phyloP scores from a whole-genome alignment of 225 moss, liverwort and hornwort species.

The Marchantia polymorpha region DNA sequence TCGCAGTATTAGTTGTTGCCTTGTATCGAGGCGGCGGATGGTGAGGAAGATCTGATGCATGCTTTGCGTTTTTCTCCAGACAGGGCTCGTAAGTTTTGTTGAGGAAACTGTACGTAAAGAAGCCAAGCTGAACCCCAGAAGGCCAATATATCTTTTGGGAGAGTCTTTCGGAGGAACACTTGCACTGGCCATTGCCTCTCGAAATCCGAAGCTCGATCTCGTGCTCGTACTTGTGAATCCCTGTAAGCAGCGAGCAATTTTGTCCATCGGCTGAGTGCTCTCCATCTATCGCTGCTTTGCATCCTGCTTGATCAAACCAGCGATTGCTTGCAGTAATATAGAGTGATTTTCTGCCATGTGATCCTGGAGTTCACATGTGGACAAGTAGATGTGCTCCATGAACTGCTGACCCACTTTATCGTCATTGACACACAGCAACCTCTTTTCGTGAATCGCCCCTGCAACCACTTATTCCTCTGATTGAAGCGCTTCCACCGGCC shows the following conservation, averaged over 20 bases:
- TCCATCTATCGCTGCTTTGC: neutral
- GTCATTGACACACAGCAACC: conserved; percentile 33
- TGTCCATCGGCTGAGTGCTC: too few relatives aligned
- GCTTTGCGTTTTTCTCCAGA: conserved; percentile 19
- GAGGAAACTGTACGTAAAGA: conserved; percentile 58
- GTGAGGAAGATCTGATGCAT: neutral
- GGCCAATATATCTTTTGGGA: conserved; percentile 68
- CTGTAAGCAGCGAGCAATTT: conserved; percentile 31
- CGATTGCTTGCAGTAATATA: neutral
- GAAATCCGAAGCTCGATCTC: conserved; percentile 69
- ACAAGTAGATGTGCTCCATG: neutral
- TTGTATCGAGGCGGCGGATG: too few relatives aligned
- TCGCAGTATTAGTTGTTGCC: too few relatives aligned
- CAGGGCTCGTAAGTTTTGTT: conserved; percentile 72
- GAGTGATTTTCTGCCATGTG: neutral
- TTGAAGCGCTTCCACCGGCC: conserved; percentile 34
- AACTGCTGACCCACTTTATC: neutral
- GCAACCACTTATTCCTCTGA: conserved; percentile 29
- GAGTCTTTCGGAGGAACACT: conserved; percentile 76
- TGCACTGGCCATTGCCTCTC: conserved; percentile 73
- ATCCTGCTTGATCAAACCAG: neutral
- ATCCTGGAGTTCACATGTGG: too few relatives aligned
- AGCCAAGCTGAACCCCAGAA: conserved; percentile 34
- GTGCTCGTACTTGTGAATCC: conserved; percentile 72
- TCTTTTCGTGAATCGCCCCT: conserved; percentile 31